Evolutionary conservation across 2,329 filamentous ascomycete species (phyloP).

Genomic region (Elsinoe arachidis): DNA sequence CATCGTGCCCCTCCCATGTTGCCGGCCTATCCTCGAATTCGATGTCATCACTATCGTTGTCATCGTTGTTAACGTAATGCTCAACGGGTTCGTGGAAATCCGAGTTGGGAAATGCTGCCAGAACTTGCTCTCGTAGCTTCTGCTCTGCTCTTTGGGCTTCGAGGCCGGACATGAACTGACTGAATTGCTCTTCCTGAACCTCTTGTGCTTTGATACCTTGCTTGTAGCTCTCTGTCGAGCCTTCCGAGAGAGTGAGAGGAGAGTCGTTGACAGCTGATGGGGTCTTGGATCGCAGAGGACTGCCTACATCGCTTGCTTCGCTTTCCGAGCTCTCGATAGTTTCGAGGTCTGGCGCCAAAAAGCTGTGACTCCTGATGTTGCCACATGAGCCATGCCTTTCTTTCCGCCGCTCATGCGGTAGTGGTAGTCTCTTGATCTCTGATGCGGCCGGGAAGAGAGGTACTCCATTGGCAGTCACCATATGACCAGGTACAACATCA

Average conservation of each 20-base stretch:
- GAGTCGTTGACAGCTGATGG: conserved; percentile 38
- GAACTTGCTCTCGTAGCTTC: conserved; percentile 67
- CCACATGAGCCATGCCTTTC: conserved; percentile 14
- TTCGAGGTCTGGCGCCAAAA: conserved; percentile 52
- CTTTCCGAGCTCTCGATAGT: conserved; percentile 53
- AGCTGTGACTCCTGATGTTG: conserved; percentile 41
- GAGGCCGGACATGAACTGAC: conserved; percentile 68
- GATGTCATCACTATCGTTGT: conserved; percentile 44
- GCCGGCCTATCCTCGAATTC: conserved; percentile 31
- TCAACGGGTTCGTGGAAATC: conserved; percentile 61
- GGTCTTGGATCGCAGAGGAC: conserved; percentile 15
- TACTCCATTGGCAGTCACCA: conserved; percentile 7
- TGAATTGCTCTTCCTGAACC: conserved; percentile 67
- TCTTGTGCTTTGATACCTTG: conserved; percentile 48
- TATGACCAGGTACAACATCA: conserved; percentile 52
- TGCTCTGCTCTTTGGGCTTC: conserved; percentile 72
- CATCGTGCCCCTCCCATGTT: conserved; percentile 30
- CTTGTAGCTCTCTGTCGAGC: conserved; percentile 35
- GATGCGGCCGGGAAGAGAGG: conserved; percentile 1
- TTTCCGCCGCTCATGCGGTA: conserved; percentile 16
- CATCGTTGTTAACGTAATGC: conserved; percentile 61
- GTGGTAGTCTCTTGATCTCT: background rate
- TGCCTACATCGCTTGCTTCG: conserved; percentile 21
- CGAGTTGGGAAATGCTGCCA: conserved; percentile 67
- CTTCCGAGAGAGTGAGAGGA: conserved; percentile 39